phyloP scores from a whole-genome alignment of 2,329 filamentous ascomycete genomes.

The Aschersonia sp. region DNA sequence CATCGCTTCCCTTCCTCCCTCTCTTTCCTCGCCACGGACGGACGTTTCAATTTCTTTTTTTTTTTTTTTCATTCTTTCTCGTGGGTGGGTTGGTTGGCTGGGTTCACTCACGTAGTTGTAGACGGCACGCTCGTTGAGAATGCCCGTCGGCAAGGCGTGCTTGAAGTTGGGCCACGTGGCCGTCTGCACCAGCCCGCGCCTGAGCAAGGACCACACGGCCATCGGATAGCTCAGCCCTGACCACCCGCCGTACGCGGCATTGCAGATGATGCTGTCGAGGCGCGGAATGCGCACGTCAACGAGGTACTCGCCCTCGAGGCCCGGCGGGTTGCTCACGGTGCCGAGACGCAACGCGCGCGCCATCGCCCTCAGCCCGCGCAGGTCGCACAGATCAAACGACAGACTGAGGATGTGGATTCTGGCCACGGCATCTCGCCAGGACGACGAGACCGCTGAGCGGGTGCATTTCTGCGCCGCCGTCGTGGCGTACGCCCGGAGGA shows the following conservation, averaged over 20 bases:
- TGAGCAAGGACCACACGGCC: conserved; percentile 40
- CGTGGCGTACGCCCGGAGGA: conserved; percentile 45
- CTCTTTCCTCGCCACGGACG: no score
- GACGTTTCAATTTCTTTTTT: not conserved
- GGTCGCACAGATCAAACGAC: conserved; percentile 45
- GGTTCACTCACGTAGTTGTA: conserved; percentile 18
- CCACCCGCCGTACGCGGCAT: conserved; percentile 84
- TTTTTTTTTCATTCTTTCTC: not conserved
- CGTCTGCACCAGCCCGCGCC: conserved; percentile 45
- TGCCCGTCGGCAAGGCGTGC: conserved; percentile 34
- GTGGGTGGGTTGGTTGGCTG: not conserved
- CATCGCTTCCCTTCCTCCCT: no score
- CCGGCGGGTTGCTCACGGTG: conserved; percentile 29
- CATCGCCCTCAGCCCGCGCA: conserved; percentile 33
- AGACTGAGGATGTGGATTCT: conserved; percentile 44
- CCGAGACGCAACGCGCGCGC: conserved; percentile 30
- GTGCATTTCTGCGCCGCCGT: conserved; percentile 21
- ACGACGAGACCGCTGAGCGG: conserved; percentile 21
- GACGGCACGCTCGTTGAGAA: conserved; percentile 23
- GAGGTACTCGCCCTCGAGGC: conserved; percentile 20
- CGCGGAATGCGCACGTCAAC: conserved; percentile 42
- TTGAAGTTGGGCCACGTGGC: conserved; percentile 73
- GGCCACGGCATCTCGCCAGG: conserved; percentile 24
- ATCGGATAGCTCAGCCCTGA: conserved; percentile 55
- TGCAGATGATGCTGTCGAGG: conserved; percentile 68